phyloP scores from a whole-genome alignment of 805 yeast species.

The Candida pseudoglaebosa region DNA sequence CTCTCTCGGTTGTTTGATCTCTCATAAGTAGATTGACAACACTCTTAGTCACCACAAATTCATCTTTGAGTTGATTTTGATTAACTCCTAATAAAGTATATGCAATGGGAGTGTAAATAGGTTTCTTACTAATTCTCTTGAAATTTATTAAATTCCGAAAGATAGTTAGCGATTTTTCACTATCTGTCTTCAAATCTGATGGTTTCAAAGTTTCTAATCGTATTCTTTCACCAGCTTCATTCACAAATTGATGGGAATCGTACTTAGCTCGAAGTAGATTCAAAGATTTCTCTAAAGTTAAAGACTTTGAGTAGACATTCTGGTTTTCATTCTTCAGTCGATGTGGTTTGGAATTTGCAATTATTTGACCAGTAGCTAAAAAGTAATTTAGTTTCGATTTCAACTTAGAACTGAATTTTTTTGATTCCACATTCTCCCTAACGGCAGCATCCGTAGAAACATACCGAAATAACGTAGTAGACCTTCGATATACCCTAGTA shows the following conservation, averaged over 20 bases:
- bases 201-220: slow-evolving; percentile 20
- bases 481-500: neutral
- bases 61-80: slow-evolving; percentile 54
- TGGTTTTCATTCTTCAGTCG: neutral
- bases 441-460: neutral
- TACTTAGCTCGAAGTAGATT: slow-evolving; percentile 26
- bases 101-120: slow-evolving; percentile 43
- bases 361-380: slow-evolving; percentile 3
- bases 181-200: slow-evolving; percentile 19
- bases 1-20: slow-evolving; percentile 47
- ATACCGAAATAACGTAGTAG: neutral
- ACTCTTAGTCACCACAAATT: slow-evolving; percentile 52
- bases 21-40: slow-evolving; percentile 48
- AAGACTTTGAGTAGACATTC: slow-evolving; percentile 3
- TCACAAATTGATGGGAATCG: slow-evolving; percentile 23
- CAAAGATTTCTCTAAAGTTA: slow-evolving; percentile 19
- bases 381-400: slow-evolving; percentile 4
- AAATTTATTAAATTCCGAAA: slow-evolving; percentile 28
- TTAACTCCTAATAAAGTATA: slow-evolving; percentile 57
- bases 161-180: slow-evolving; percentile 16
- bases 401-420: slow-evolving; percentile 1
- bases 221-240: slow-evolving; percentile 21
- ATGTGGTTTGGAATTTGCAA: slow-evolving; percentile 8
- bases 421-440: neutral
- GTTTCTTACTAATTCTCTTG: slow-evolving; percentile 18